A percentile compares a stretch with the other conserved stretches of the same genome.
These are phyloP conservation scores for Raddia distichophylla DNA, from an alignment of 176 grass and related monocot species.

Conservation along the genomic window DNA sequence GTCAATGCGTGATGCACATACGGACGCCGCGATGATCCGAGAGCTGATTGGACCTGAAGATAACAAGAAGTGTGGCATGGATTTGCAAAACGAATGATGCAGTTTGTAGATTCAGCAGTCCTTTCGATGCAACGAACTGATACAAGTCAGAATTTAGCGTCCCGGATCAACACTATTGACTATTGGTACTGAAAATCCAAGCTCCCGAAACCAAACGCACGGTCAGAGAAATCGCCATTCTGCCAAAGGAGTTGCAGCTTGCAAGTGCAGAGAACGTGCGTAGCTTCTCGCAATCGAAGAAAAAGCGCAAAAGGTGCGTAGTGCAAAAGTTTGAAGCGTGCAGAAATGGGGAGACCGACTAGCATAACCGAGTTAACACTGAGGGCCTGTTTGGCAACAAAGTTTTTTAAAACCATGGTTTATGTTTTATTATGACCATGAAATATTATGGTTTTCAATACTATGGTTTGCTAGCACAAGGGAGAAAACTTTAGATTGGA, in stretches of 20 bases:
- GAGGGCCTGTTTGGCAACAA: too few relatives aligned
- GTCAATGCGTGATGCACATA: constrained; percentile 27
- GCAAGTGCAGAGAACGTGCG: constrained; percentile 2
- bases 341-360: neutral
- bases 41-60: constrained; percentile 3
- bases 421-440: too few relatives aligned
- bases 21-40: neutral
- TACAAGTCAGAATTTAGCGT: neutral
- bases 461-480: too few relatives aligned
- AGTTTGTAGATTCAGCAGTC: constrained; percentile 4
- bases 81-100: neutral
- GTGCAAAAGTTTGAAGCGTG: constrained; percentile 33
- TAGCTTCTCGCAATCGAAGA: neutral
- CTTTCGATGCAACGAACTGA: neutral
- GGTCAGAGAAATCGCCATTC: constrained; percentile 31
- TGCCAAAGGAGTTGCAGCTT: neutral
- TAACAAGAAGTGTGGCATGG: neutral
- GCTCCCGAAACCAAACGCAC: neutral
- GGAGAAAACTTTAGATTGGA: too few relatives aligned
- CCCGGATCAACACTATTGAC: neutral
- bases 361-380: neutral
- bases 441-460: too few relatives aligned
- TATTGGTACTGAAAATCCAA: neutral
- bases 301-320: neutral
- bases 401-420: too few relatives aligned